Evolutionary conservation across 176 grass and related monocot genomes (phyloP).

Genomic region (Eleusine coracana): DNA sequence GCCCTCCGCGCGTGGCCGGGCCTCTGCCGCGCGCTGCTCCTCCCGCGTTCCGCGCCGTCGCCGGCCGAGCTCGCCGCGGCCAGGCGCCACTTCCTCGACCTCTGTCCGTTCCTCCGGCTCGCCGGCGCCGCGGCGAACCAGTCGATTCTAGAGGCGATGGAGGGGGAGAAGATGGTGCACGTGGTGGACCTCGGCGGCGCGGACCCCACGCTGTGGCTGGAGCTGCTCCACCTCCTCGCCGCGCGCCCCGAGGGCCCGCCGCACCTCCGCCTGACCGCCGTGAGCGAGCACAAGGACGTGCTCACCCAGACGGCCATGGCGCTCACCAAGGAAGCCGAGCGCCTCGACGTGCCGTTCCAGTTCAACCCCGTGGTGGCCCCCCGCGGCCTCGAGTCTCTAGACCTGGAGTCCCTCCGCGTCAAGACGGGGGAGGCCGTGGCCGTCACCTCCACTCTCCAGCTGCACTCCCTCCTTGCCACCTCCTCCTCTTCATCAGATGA

Average conservation of each 20-base stretch:
- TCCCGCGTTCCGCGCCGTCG: constrained; percentile 22
- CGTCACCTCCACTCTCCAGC: constrained; percentile 69
- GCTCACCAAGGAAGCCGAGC: constrained; percentile 82
- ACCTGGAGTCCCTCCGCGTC: constrained; percentile 71
- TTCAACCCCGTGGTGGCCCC: constrained; percentile 67
- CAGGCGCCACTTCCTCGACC: constrained; percentile 70
- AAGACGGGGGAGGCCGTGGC: constrained; percentile 93
- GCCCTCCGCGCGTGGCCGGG: constrained; percentile 72
- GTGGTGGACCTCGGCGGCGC: constrained; percentile 77
- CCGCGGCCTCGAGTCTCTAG: constrained; percentile 51
- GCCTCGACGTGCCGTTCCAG: constrained; percentile 89
- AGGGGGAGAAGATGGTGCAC: constrained; percentile 84
- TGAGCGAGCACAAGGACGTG: constrained; percentile 59
- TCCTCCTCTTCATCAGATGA: not conserved
- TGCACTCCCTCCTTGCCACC: constrained; percentile 67
- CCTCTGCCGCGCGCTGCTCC: constrained; percentile 59
- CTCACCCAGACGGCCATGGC: constrained; percentile 59
- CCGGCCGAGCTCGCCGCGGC: constrained; percentile 44
- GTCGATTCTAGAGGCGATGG: constrained; percentile 84
- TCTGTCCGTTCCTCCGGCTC: constrained; percentile 88
- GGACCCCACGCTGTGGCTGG: constrained; percentile 73
- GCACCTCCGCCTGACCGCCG: constrained; percentile 76
- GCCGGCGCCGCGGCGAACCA: constrained; percentile 71
- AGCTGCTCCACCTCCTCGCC: constrained; percentile 73
- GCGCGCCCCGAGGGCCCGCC: constrained; percentile 78